Evolutionary conservation across 192 early-diverging fungal genomes (phyloP).

Genomic region (Entomortierella parvispora): DNA sequence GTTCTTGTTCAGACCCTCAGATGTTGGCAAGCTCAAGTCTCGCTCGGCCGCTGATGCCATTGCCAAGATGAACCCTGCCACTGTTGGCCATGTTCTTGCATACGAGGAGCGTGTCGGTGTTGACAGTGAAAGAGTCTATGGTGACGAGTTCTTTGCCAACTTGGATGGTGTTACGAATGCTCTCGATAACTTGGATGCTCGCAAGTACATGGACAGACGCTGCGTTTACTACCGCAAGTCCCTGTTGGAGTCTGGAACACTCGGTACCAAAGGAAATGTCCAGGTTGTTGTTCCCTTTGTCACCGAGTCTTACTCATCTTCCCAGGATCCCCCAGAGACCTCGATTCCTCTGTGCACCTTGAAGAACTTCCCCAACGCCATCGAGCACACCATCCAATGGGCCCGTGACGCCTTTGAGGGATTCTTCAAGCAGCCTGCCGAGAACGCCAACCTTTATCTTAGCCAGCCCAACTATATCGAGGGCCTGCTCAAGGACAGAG

Average conservation of each 20-base stretch:
- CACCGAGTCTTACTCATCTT: constrained; percentile 99
- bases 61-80: constrained; percentile 90
- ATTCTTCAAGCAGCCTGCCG: constrained; percentile 89
- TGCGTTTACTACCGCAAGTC: constrained; percentile 98
- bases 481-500: constrained; percentile 76
- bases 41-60: constrained; percentile 90
- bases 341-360: constrained; percentile 90
- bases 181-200: constrained; percentile 97
- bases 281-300: constrained; percentile 96
- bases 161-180: constrained; percentile 97
- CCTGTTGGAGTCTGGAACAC: constrained; percentile 95
- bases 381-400: constrained; percentile 95
- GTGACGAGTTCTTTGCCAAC: constrained; percentile 89
- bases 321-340: constrained; percentile 98
- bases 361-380: constrained; percentile 91
- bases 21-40: constrained; percentile 96
- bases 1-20: constrained; percentile 93
- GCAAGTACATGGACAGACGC: constrained; percentile 96
- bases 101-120: constrained; percentile 95
- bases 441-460: constrained; percentile 95
- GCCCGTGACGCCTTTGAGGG: constrained; percentile 97
- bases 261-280: constrained; percentile 99
- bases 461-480: constrained; percentile 88
- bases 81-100: constrained; percentile 69
- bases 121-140: constrained; percentile 90